Percentiles rank a stretch among this genome's conserved stretches.
Conservation (phyloP, 306 rosid species). For the Pyrus communis region DNA sequence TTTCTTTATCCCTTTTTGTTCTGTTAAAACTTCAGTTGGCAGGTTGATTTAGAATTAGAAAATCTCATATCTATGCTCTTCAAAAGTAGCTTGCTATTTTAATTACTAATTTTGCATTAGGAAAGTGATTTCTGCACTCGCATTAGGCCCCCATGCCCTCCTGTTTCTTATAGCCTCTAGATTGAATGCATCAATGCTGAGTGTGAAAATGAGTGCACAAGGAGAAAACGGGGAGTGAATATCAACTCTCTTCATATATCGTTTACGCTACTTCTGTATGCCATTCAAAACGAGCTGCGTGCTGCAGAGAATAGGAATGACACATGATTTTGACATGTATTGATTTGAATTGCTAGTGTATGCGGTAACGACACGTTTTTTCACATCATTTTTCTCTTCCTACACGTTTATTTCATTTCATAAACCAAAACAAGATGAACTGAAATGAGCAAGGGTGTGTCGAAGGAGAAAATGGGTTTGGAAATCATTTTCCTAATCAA, state of each 20-base stretch:
- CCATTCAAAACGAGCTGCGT: too few relatives aligned
- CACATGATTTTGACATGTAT: not conserved
- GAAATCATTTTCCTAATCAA: not conserved
- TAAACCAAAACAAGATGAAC: not conserved
- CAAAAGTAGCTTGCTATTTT: slow-evolving; percentile 23
- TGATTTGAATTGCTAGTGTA: not conserved
- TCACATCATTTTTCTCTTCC: not conserved
- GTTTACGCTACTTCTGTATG: not conserved
- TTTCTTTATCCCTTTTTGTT: slow-evolving; percentile 36
- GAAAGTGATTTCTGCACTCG: not conserved
- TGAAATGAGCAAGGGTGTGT: not conserved
- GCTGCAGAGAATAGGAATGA: too few relatives aligned
- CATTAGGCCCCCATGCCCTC: not conserved
- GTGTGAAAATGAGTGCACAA: not conserved
- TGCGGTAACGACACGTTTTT: not conserved
- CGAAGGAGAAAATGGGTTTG: too few relatives aligned
- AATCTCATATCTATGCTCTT: slow-evolving; percentile 39
- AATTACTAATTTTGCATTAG: not conserved
- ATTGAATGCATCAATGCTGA: not conserved
- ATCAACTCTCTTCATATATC: not conserved
- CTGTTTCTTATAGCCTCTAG: not conserved
- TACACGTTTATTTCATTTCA: not conserved
- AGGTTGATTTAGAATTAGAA: slow-evolving; percentile 58
- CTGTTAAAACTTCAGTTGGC: slow-evolving; percentile 47
- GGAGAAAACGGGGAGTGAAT: not conserved